Percentiles rank a stretch among this genome's conserved stretches.
phyloP scores from a whole-genome alignment of 2,329 filamentous ascomycete genomes.

The Colletotrichum liaoningense region DNA sequence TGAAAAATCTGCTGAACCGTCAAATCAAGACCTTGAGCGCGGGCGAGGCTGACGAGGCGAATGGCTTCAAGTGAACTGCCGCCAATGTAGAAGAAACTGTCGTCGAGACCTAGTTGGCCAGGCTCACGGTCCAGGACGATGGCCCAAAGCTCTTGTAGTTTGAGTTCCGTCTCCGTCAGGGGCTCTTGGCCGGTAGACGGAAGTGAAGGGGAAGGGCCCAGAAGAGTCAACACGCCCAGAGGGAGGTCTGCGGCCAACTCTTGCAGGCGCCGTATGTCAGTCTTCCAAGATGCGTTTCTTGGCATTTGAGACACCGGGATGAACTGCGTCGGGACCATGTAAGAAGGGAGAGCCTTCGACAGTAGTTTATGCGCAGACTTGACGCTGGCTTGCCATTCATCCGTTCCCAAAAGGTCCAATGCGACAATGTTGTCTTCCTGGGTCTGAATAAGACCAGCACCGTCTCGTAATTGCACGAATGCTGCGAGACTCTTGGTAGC shows the following conservation, averaged over 20 bases:
- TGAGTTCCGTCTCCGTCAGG: background rate
- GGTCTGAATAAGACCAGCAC: background rate
- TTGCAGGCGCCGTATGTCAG: background rate
- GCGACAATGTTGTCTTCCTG: background rate
- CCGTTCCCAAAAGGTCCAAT: background rate
- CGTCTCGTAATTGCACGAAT: background rate
- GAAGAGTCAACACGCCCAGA: background rate
- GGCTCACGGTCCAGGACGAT: background rate
- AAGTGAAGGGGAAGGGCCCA: too few species aligned
- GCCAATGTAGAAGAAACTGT: background rate
- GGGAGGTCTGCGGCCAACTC: background rate
- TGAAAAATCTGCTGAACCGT: background rate
- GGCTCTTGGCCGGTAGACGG: background rate
- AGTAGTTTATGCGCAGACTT: background rate
- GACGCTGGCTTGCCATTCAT: background rate
- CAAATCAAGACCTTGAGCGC: background rate
- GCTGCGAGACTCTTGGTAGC: too few species aligned
- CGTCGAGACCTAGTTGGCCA: background rate
- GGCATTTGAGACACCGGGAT: background rate
- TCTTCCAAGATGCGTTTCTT: background rate
- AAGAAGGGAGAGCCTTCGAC: slow-evolving; percentile 3
- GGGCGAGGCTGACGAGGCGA: background rate
- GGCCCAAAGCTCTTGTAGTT: background rate
- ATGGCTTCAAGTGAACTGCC: background rate
- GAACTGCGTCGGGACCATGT: slow-evolving; percentile 9